Conservation (phyloP, 139 green algal genomes). For the Chlorella sp. region DNA sequence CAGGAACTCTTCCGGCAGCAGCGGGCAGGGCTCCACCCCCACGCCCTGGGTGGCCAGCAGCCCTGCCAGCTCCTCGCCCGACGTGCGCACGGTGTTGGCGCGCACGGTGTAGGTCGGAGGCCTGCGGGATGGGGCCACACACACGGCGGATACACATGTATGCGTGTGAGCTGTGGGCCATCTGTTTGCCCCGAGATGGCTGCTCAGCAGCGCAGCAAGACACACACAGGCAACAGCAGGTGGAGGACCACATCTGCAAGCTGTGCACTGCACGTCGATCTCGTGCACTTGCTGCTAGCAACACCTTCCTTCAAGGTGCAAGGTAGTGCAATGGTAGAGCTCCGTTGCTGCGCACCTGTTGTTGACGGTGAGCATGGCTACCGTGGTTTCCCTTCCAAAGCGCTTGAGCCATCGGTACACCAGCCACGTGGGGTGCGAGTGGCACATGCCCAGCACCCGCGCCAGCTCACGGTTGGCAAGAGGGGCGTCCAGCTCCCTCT, state of each 20-base stretch:
- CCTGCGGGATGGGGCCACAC: no score
- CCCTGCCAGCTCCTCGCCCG: background rate
- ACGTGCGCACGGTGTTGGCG: slow-evolving; percentile 7
- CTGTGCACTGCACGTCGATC: no score
- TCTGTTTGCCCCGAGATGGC: no score
- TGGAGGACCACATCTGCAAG: no score
- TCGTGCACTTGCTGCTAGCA: no score
- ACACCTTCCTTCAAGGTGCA: no score
- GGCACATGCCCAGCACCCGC: slow-evolving; percentile 3
- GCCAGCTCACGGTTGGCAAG: background rate
- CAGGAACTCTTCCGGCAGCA: slow-evolving; percentile 69
- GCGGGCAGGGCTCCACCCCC: slow-evolving; percentile 20
- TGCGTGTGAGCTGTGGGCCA: no score
- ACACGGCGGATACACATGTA: no score
- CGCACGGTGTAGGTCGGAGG: slow-evolving; percentile 30
- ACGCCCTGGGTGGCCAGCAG: slow-evolving; percentile 32
- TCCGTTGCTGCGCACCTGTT: slow-evolving; percentile 66
- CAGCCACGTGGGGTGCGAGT: slow-evolving; percentile 72
- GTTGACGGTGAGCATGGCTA: slow-evolving; percentile 61
- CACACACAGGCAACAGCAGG: no score
- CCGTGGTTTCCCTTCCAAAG: slow-evolving; percentile 37
- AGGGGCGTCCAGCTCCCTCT: background rate
- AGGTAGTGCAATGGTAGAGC: no score
- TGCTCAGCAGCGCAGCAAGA: no score
- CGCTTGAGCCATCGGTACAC: slow-evolving; percentile 62